Conservation (phyloP, 177 flowering plant species). For the Vitis hybrid region DNA sequence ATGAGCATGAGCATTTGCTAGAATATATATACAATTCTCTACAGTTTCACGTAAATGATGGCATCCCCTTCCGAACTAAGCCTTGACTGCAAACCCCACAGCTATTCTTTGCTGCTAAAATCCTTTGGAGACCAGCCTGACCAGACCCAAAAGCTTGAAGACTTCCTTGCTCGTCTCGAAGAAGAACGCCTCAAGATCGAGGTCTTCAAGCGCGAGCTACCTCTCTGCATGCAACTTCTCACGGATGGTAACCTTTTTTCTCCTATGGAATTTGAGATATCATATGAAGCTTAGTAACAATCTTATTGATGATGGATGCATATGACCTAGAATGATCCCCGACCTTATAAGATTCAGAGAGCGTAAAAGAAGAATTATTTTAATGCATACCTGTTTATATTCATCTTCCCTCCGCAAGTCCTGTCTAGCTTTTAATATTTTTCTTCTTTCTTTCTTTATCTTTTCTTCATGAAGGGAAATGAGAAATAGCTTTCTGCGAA, state of each 20-base stretch:
- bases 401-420: too few species aligned
- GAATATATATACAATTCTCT: not conserved
- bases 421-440: too few species aligned
- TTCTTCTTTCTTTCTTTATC: too few species aligned
- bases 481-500: too few species aligned
- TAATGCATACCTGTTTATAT: not conserved
- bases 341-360: too few species aligned
- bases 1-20: conserved; percentile 8
- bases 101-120: conserved; percentile 70
- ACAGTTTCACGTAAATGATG: conserved; percentile 30
- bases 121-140: conserved; percentile 60
- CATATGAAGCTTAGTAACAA: too few species aligned
- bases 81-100: conserved; percentile 71
- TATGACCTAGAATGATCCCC: too few species aligned
- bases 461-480: too few species aligned
- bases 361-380: too few species aligned
- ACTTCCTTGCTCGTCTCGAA: conserved; percentile 77
- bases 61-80: conserved; percentile 73
- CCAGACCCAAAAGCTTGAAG: conserved; percentile 74
- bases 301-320: too few species aligned
- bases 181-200: conserved; percentile 87
- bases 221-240: conserved; percentile 93
- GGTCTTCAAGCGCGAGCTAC: conserved; percentile 86
- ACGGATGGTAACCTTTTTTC: conserved; percentile 50
- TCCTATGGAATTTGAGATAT: not conserved